These are phyloP conservation scores for Jacaranda copaia DNA, from an alignment of 257 asterid genomes.

Conservation along the genomic window DNA sequence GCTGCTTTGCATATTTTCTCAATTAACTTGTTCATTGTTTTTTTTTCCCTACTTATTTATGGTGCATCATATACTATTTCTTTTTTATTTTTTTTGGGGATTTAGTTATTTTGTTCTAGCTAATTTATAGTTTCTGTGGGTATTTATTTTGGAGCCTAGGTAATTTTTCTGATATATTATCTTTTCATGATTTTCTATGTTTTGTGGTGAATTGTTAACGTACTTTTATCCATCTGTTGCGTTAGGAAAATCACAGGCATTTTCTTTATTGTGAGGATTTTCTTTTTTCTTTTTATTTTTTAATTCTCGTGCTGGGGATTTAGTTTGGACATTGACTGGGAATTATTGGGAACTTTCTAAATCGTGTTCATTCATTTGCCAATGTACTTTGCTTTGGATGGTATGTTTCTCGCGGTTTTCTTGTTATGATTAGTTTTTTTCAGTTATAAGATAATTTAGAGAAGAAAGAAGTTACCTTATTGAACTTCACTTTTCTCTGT, in stretches of 20 bases:
- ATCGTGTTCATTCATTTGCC: neutral
- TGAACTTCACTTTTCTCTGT: neutral
- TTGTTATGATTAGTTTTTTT: constrained; percentile 12
- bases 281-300: neutral
- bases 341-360: neutral
- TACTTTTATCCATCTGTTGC: neutral
- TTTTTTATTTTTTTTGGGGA: neutral
- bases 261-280: neutral
- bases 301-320: neutral
- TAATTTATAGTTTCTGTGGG: neutral
- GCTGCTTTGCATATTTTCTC: neutral
- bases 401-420: neutral
- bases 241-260: neutral
- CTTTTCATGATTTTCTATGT: neutral
- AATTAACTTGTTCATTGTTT: neutral
- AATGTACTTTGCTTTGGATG: neutral
- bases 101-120: constrained; percentile 1
- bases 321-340: neutral
- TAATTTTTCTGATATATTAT: neutral
- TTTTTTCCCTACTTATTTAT: neutral
- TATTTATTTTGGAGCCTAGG: neutral
- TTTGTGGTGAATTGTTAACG: neutral
- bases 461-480: constrained; percentile 10
- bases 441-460: constrained; percentile 9
- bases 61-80: neutral